phyloP scores from a whole-genome alignment of 2,329 filamentous ascomycete genomes.

The Colletotrichum spinosum region DNA sequence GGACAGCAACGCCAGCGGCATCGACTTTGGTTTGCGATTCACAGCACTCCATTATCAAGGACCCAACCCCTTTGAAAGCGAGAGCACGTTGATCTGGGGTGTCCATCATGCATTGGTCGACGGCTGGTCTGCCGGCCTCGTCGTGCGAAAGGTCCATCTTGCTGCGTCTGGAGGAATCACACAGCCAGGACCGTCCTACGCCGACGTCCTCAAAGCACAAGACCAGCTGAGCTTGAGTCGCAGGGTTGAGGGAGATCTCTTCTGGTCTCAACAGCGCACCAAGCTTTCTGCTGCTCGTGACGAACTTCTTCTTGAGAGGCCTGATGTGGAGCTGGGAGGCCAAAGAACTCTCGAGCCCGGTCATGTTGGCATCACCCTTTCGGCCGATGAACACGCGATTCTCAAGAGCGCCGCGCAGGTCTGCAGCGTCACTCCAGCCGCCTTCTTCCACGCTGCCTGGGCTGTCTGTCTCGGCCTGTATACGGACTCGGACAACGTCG shows the following conservation, averaged over 20 bases:
- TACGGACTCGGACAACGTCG: constrained; percentile 45
- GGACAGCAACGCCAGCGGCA: neutral
- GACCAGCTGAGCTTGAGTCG: neutral
- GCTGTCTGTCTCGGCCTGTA: constrained; percentile 46
- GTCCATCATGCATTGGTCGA: constrained; percentile 18
- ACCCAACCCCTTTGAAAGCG: neutral
- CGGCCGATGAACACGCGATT: constrained; percentile 15
- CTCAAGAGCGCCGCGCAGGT: constrained; percentile 19
- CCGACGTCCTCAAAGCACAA: neutral
- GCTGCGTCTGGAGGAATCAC: neutral
- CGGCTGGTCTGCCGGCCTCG: neutral
- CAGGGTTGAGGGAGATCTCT: neutral
- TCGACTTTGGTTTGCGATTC: constrained; percentile 4
- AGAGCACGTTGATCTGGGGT: constrained; percentile 1
- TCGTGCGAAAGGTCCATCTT: constrained; percentile 1
- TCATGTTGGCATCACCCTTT: neutral
- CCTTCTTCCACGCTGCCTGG: constrained; percentile 50
- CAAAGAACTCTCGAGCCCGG: neutral
- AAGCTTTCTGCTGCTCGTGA: neutral
- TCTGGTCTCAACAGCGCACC: neutral
- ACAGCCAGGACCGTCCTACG: neutral
- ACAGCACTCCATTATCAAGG: constrained; percentile 1
- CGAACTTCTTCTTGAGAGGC: neutral
- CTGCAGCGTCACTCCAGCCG: constrained; percentile 24
- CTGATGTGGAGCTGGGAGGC: too few relatives aligned